phyloP scores from a whole-genome alignment of 768 basidiomycete species.

The Boletus reticulatus region DNA sequence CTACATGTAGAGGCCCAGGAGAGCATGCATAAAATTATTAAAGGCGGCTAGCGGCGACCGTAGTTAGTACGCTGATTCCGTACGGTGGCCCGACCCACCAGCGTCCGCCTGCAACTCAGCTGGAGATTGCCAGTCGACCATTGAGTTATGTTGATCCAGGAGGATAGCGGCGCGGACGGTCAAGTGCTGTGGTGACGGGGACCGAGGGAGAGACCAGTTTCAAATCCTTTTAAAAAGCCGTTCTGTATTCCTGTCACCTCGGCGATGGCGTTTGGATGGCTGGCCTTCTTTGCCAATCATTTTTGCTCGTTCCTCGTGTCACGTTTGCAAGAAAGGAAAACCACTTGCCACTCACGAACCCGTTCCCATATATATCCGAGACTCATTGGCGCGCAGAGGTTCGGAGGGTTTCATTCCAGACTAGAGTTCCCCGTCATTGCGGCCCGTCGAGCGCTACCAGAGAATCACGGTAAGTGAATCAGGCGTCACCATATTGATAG shows the following conservation, averaged over 20 bases:
- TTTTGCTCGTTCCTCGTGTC: neutral
- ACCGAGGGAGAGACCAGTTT: neutral
- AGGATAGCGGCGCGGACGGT: neutral
- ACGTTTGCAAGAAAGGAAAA: conserved; percentile 3
- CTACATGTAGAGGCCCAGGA: conserved; percentile 60
- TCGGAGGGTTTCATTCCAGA: neutral
- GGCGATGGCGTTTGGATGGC: conserved; percentile 22
- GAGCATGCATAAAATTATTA: conserved; percentile 55
- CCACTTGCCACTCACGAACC: conserved; percentile 2
- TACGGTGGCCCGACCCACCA: conserved; percentile 30
- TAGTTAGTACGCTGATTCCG: conserved; percentile 5
- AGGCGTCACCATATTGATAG: no score
- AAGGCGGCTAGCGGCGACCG: conserved; percentile 25
- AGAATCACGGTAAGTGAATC: neutral
- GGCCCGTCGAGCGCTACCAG: neutral
- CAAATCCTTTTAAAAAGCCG: conserved; percentile 8
- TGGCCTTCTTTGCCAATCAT: conserved; percentile 1
- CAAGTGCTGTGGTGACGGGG: neutral
- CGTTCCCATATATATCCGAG: conserved; percentile 11
- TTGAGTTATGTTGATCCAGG: conserved; percentile 21
- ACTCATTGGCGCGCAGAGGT: conserved; percentile 7
- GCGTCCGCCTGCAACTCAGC: conserved; percentile 47
- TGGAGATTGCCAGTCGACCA: conserved; percentile 59
- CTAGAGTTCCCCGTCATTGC: neutral
- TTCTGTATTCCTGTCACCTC: conserved; percentile 4